Percentiles rank a stretch among this genome's conserved stretches.
These are phyloP conservation scores for Podospora pseudopauciseta DNA, from an alignment of 495 filamentous ascomycete genomes.

Conservation along the genomic window DNA sequence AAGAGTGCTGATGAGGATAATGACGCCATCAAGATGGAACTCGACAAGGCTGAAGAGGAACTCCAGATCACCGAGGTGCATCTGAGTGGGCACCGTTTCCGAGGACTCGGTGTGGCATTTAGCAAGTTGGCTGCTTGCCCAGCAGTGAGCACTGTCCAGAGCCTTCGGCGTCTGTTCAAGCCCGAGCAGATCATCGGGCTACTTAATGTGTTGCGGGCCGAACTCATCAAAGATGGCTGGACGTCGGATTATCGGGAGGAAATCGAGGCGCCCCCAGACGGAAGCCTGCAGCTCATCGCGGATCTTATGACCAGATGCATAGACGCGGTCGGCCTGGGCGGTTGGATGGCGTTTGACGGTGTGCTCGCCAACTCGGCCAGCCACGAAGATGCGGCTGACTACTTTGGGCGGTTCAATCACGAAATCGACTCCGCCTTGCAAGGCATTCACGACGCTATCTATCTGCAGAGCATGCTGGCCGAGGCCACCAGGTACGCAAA, in stretches of 20 bases:
- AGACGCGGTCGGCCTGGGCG: constrained; percentile 77
- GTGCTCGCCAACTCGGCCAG: constrained; percentile 41
- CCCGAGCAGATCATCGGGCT: constrained; percentile 66
- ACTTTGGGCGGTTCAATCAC: constrained; percentile 63
- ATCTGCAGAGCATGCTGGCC: constrained; percentile 61
- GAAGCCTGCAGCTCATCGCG: constrained; percentile 55
- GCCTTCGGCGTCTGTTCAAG: constrained; percentile 62
- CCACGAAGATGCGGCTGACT: constrained; percentile 52
- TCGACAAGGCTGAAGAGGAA: constrained; percentile 48
- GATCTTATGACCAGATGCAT: constrained; percentile 71
- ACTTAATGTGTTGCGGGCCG: constrained; percentile 66
- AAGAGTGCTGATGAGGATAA: constrained; percentile 30
- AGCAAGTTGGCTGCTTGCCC: constrained; percentile 65
- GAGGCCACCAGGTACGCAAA: constrained; percentile 67
- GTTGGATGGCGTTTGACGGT: constrained; percentile 67
- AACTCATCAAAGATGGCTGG: constrained; percentile 64
- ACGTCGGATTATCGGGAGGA: constrained; percentile 63
- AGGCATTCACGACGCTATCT: constrained; percentile 69
- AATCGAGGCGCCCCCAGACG: constrained; percentile 52
- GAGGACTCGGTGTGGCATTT: constrained; percentile 51
- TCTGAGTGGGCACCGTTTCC: constrained; percentile 40
- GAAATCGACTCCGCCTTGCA: constrained; percentile 75
- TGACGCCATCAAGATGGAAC: constrained; percentile 43
- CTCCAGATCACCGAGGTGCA: constrained; percentile 50
- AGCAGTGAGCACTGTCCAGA: constrained; percentile 49